Percentiles rank a stretch among this genome's conserved stretches.
These are phyloP conservation scores for Dillenia turbinata DNA, from an alignment of 164 flowering plant genomes.

Conservation along the genomic window DNA sequence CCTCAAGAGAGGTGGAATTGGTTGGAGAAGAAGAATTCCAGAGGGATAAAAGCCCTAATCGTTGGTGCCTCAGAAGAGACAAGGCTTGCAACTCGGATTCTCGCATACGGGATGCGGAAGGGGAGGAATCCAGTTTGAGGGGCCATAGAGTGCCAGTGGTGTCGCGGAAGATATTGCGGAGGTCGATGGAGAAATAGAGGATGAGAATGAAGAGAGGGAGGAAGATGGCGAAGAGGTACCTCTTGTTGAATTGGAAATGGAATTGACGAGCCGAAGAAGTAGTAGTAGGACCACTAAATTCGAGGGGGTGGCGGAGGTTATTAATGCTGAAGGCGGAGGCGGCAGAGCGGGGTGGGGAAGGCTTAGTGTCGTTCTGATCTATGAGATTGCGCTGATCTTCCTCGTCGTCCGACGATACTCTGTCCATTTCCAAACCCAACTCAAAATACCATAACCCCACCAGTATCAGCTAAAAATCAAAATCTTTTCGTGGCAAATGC, in stretches of 20 bases:
- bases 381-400: constrained; percentile 51
- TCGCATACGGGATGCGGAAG: constrained; percentile 35
- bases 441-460: too few relatives aligned
- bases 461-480: too few relatives aligned
- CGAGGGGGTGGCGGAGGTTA: background rate
- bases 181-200: constrained; percentile 47
- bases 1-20: constrained; percentile 24
- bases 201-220: constrained; percentile 43
- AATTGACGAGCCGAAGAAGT: constrained; percentile 12
- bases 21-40: constrained; percentile 36
- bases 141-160: constrained; percentile 8
- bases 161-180: constrained; percentile 31
- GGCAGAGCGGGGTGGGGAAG: constrained; percentile 11
- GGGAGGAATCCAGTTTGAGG: constrained; percentile 9
- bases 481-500: too few relatives aligned
- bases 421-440: constrained; percentile 14
- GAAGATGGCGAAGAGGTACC: constrained; percentile 42
- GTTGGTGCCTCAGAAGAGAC: constrained; percentile 64
- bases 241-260: constrained; percentile 26
- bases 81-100: constrained; percentile 78
- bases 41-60: constrained; percentile 46
- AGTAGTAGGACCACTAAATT: too few relatives aligned
- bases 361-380: constrained; percentile 33
- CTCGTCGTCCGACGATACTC: constrained; percentile 49
- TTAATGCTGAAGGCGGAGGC: constrained; percentile 11